phyloP scores from a whole-genome alignment of 1,139 yeast genomes.

The Geotrichum aggregatum region DNA sequence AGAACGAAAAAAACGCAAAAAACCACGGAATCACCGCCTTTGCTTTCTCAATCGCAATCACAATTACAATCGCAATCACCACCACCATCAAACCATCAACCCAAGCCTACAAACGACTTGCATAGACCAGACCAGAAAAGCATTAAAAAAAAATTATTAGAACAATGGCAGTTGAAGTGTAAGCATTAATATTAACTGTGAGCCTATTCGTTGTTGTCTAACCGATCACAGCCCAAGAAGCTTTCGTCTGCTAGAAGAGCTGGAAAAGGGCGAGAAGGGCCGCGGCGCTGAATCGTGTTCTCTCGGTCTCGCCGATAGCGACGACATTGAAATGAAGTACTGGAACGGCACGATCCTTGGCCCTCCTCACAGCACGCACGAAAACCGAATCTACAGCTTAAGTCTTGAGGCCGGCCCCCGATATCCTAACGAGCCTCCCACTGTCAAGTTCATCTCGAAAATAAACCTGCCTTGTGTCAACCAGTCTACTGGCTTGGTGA shows the following conservation, averaged over 20 bases:
- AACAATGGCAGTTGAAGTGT: conserved; percentile 48
- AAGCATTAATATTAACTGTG: conserved; percentile 28
- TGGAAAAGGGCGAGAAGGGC: conserved; percentile 97
- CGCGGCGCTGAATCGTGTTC: conserved; percentile 95
- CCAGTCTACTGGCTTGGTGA: conserved; percentile 52
- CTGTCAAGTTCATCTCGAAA: conserved; percentile 71
- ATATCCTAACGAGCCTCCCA: conserved; percentile 89
- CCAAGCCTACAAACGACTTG: too few relatives aligned
- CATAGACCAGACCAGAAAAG: too few relatives aligned
- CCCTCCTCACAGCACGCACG: conserved; percentile 93
- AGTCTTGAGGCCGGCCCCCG: conserved; percentile 74
- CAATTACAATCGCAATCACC: too few relatives aligned
- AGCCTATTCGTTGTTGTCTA: background rate
- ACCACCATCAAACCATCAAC: too few relatives aligned
- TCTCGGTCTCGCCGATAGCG: conserved; percentile 82
- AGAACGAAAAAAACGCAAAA: too few relatives aligned
- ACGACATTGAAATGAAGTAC: conserved; percentile 83
- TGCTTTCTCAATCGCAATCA: too few relatives aligned
- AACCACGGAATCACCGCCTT: too few relatives aligned
- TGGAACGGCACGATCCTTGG: conserved; percentile 98
- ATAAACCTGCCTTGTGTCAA: conserved; percentile 90
- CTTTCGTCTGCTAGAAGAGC: conserved; percentile 87
- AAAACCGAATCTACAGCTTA: conserved; percentile 85
- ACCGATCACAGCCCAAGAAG: conserved; percentile 68
- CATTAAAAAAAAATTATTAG: too few relatives aligned